A percentile compares a stretch with the other conserved stretches of the same genome.
Conservation (phyloP, 176 grass and related monocot genomes). For the Paspalum vaginatum region DNA sequence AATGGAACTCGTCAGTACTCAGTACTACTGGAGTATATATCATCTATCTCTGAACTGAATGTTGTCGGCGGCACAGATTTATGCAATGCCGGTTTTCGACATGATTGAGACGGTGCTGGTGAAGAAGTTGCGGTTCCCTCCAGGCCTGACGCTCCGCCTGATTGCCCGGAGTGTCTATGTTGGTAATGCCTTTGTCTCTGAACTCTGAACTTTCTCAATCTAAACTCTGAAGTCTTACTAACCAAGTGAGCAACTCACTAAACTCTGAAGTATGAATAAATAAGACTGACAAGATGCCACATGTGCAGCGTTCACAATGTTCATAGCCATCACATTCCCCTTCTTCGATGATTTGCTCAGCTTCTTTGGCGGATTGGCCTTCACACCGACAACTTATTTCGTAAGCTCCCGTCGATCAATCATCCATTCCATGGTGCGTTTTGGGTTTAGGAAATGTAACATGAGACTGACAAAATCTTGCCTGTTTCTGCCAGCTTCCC, state of each 20-base stretch:
- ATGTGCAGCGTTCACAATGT: conserved; percentile 85
- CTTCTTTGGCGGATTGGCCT: conserved; percentile 90
- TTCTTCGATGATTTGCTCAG: conserved; percentile 80
- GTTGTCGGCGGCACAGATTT: conserved; percentile 48
- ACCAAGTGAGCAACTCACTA: background rate
- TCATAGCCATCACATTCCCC: conserved; percentile 79
- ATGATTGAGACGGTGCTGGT: conserved; percentile 94
- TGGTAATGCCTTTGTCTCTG: conserved; percentile 52
- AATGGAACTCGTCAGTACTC: background rate
- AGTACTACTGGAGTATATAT: conserved; percentile 37
- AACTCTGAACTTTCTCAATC: background rate
- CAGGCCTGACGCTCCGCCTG: conserved; percentile 67
- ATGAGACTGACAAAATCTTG: conserved; percentile 3
- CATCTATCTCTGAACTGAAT: background rate
- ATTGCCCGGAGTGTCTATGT: conserved; percentile 67
- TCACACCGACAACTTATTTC: conserved; percentile 86
- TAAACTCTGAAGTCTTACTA: background rate
- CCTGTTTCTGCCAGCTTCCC: conserved; percentile 61
- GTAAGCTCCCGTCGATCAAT: conserved; percentile 40
- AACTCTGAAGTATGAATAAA: background rate
- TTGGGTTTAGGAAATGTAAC: background rate
- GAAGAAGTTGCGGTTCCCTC: conserved; percentile 68
- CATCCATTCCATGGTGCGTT: background rate
- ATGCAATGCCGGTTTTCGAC: conserved; percentile 95
- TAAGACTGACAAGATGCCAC: conserved; percentile 22